A percentile compares a stretch with the other conserved stretches of the same genome.
phyloP scores from a whole-genome alignment of 345 rosid species.

The Erucastrum elatum region DNA sequence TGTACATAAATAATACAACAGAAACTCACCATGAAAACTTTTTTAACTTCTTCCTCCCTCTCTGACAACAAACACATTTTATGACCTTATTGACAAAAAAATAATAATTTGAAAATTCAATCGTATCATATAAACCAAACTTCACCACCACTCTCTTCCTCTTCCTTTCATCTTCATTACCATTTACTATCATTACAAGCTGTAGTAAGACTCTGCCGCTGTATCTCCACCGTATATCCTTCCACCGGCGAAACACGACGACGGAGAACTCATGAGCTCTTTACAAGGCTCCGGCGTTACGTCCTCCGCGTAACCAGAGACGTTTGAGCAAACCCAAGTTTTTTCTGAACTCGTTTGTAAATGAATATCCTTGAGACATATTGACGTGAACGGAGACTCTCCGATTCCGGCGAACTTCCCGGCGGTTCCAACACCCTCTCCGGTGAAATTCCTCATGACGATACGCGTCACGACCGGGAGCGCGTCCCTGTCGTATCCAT shows the following conservation, averaged over 20 bases:
- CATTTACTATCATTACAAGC: slow-evolving; percentile 20
- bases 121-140: slow-evolving; percentile 31
- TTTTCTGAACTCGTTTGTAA: slow-evolving; percentile 43
- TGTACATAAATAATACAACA: slow-evolving; percentile 35
- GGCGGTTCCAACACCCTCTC: slow-evolving; percentile 55
- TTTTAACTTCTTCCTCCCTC: neutral
- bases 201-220: slow-evolving; percentile 21
- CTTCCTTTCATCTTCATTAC: slow-evolving; percentile 6
- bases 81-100: slow-evolving; percentile 39
- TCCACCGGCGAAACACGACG: slow-evolving; percentile 14
- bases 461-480: slow-evolving; percentile 54
- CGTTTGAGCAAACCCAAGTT: slow-evolving; percentile 72
- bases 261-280: slow-evolving; percentile 47
- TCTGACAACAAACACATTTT: slow-evolving; percentile 35
- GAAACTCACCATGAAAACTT: no score
- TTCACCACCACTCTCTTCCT: slow-evolving; percentile 17
- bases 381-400: slow-evolving; percentile 72
- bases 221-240: slow-evolving; percentile 18
- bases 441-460: slow-evolving; percentile 53
- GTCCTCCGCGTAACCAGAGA: slow-evolving; percentile 67
- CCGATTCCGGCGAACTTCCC: slow-evolving; percentile 75
- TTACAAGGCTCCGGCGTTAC: slow-evolving; percentile 72
- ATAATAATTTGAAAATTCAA: slow-evolving; percentile 27
- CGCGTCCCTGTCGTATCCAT: slow-evolving; percentile 68
- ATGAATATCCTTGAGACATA: slow-evolving; percentile 61